Conservation (phyloP, 2,329 filamentous ascomycete genomes). For the Fusarium illudens region DNA sequence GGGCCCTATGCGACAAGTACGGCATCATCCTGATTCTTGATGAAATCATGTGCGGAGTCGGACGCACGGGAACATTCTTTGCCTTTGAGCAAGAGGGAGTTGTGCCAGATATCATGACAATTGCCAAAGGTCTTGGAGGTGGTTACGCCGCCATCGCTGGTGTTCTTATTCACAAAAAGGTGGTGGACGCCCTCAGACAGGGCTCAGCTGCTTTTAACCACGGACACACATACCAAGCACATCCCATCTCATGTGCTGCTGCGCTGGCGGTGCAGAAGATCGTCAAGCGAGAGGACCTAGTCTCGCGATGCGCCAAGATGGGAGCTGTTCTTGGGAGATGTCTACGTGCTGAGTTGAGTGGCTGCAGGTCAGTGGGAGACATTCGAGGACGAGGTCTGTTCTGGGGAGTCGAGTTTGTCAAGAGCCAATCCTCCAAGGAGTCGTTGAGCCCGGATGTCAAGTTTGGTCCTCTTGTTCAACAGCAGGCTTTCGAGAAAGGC, state of each 20-base stretch:
- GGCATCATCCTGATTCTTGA: conserved; percentile 61
- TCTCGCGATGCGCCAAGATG: conserved; percentile 30
- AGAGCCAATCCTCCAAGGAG: conserved; percentile 45
- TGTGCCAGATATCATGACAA: conserved; percentile 63
- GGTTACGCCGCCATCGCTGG: conserved; percentile 66
- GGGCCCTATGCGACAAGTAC: conserved; percentile 59
- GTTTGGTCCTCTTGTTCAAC: conserved; percentile 44
- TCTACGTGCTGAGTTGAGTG: not conserved
- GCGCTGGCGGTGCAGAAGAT: conserved; percentile 53
- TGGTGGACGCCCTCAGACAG: conserved; percentile 17
- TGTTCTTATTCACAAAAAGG: conserved; percentile 56
- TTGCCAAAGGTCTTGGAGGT: conserved; percentile 67
- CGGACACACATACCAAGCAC: conserved; percentile 63
- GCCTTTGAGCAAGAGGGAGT: conserved; percentile 58
- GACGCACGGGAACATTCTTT: conserved; percentile 66
- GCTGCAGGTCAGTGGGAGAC: conserved; percentile 11
- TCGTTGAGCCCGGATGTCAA: conserved; percentile 45
- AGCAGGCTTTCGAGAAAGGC: conserved; percentile 44
- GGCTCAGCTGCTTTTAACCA: conserved; percentile 55
- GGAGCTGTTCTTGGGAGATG: conserved; percentile 3
- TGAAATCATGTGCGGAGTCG: conserved; percentile 73
- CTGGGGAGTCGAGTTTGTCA: conserved; percentile 58
- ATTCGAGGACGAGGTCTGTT: conserved; percentile 48
- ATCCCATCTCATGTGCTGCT: conserved; percentile 50
- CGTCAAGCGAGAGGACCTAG: conserved; percentile 46